Conservation (phyloP, 768 basidiomycete genomes). For the Rhizopogon salebrosus region DNA sequence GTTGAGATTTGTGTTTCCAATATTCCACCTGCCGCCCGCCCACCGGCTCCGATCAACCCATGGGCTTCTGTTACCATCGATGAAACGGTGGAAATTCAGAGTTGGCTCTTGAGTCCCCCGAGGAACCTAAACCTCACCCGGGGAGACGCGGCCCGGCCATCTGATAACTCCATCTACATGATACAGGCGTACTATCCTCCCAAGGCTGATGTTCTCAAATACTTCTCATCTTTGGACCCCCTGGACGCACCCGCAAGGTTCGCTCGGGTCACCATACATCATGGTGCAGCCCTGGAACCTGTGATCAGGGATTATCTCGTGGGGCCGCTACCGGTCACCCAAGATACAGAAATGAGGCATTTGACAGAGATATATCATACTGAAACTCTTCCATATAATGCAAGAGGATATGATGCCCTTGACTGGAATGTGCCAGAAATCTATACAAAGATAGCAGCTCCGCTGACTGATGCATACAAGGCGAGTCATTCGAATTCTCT, state of each 20-base stretch:
- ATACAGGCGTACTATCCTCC: slow-evolving; percentile 47
- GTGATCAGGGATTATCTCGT: slow-evolving; percentile 49
- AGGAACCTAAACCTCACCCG: slow-evolving; percentile 45
- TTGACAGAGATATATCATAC: slow-evolving; percentile 50
- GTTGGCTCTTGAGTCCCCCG: slow-evolving; percentile 40
- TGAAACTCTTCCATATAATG: slow-evolving; percentile 49
- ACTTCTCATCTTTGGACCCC: slow-evolving; percentile 33
- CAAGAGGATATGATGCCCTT: slow-evolving; percentile 32
- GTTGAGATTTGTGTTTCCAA: slow-evolving; percentile 31
- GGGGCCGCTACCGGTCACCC: slow-evolving; percentile 48
- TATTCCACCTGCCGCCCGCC: slow-evolving; percentile 27
- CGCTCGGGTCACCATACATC: slow-evolving; percentile 46
- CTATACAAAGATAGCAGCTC: slow-evolving; percentile 27
- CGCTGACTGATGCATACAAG: slow-evolving; percentile 36
- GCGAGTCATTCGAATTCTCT: slow-evolving; percentile 21
- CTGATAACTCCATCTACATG: slow-evolving; percentile 47
- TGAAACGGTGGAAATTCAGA: slow-evolving; percentile 38
- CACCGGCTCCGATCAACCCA: slow-evolving; percentile 41
- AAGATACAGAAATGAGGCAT: slow-evolving; percentile 32
- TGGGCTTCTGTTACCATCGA: slow-evolving; percentile 46
- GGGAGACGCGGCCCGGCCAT: slow-evolving; percentile 23
- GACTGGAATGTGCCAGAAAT: slow-evolving; percentile 23
- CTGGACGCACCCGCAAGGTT: slow-evolving; percentile 30
- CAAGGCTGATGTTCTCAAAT: slow-evolving; percentile 42
- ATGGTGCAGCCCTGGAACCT: slow-evolving; percentile 37